Evolutionary conservation across 78 protist genomes (phyloP), one percentile per base, ranked within the genome.

Genomic region (Neovahlkampfia damariscottae): DNA sequence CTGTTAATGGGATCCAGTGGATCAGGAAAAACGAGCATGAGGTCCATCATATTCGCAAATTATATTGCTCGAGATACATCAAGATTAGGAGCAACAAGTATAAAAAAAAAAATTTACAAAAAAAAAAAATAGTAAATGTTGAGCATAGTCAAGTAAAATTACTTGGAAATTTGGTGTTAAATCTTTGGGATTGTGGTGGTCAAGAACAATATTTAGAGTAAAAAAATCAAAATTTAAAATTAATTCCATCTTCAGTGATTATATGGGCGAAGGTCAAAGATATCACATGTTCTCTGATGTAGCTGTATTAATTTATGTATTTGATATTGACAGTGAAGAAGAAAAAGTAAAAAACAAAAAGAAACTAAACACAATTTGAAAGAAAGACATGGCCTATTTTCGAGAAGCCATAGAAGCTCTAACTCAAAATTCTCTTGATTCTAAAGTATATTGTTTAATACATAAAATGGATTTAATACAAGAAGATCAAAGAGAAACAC

Each of bases 171-270:
- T 88, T 96, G 9, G 89, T 84, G 7, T 91, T 96, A 38, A 94
- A 93, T 77, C 89, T 96, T 19, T 94, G 97, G 98, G 99, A 96
- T 75, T 96, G 99, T 69, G 99, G 99, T 8, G 99, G 96, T 78
- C 97, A 93, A 67, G 95, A 90, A 66, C 85, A 89, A n/a, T 96
- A 91, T 79, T 87, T 96, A 89, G 96, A n/a, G n/a, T n/a, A 96
- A 78, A 88, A 86, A 38, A 94, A 94, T 84, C 86, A 94, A 31
- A 82, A 91, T 32, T 83, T 90, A 30, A n/a, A n/a, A n/a, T n/a
- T n/a, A n/a, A n/a, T n/a, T n/a, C n/a, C n/a, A n/a, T n/a, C n/a
- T n/a, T n/a, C n/a, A n/a, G n/a, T n/a, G n/a, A n/a, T n/a, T n/a
- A n/a, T n/a, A n/a, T n/a, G n/a, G n/a, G n/a, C n/a, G n/a, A n/a